Evolutionary conservation across 169 alveolate genomes (phyloP).

Genomic region (Plasmodium blacklocki): DNA sequence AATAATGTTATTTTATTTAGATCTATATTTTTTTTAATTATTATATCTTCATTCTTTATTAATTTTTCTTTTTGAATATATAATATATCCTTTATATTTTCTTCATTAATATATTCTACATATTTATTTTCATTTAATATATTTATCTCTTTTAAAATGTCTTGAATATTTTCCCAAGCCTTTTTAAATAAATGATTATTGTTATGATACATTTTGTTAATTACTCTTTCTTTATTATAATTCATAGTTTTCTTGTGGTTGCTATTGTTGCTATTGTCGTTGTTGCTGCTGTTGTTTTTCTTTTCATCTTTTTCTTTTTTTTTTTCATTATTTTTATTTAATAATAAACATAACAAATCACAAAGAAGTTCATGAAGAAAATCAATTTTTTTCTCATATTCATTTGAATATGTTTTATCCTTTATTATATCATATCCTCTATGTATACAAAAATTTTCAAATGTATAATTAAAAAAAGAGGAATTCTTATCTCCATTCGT

Average conservation of each 20-base stretch:
- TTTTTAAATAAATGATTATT: background rate
- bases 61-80: background rate
- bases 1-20: constrained; percentile 21
- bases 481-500: too few relatives aligned
- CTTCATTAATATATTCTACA: constrained; percentile 4
- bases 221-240: background rate
- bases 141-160: constrained; percentile 15
- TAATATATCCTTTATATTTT: constrained; percentile 9
- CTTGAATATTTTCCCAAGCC: constrained; percentile 5
- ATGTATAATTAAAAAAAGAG: constrained; percentile 18
- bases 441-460: constrained; percentile 12
- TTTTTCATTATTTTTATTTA: background rate
- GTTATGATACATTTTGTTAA: constrained; percentile 11
- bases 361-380: constrained; percentile 47
- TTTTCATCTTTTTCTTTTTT: background rate
- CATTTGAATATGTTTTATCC: constrained; percentile 27
- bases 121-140: background rate
- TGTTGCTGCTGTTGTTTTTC: background rate
- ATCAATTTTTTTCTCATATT: constrained; percentile 38
- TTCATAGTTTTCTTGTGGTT: background rate
- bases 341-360: constrained; percentile 44
- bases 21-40: constrained; percentile 20
- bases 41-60: constrained; percentile 39
- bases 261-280: too few relatives aligned
- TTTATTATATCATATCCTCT: constrained; percentile 40